Base-by-base conservation (phyloP, 2,329 filamentous ascomycete genomes). In the Bertia moriformis region DNA sequence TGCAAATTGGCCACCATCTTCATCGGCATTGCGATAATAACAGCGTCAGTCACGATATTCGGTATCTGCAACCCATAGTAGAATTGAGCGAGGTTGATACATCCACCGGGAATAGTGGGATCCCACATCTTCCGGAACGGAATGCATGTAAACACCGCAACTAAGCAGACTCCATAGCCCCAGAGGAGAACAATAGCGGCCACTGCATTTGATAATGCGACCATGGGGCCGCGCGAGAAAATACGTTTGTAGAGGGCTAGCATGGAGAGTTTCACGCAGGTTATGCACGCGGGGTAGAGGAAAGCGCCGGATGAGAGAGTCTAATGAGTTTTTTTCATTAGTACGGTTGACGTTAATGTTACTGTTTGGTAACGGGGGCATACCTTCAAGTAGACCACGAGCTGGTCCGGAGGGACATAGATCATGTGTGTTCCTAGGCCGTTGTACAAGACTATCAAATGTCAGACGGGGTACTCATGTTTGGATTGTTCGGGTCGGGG, bases 221-320 rank as follows among this genome's bases (percentile, higher is more conserved):
- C 17, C 32, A 35, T 35, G 32, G 7, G 15, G 7, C 12, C 7
- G 7, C 10, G 10, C 7, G 12, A 14, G 32, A 35, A 35, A 18
- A 35, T 7, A 1, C 52, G 51, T 17, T 46, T 46, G 39, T 55
- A 55, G 0, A 55, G 43, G 2, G 46, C 44, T 15, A 55, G 39
- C 19, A 55, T 52, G 2, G 52, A 53, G 7, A 52, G 35, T 27
- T 55, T 55, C 40, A 52, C 46, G 33, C 49, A 47, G 1, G 43
- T 40, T 4, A 54, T 40, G 19, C 46, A 48, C 20, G 29, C 38
- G 3, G 49, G 46, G 38, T 55, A 55, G n/a, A 53, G 40, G 14
- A 53, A 55, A 39, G 32, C 10, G 10, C 15, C 15, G 32, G 32
- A 12, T 7, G 7, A 35, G 7, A 27, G n/a, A 10, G 22, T 27